Evolutionary conservation across 371 early-diverging fungal genomes (phyloP).

Genomic region (Mucor saturninus): DNA sequence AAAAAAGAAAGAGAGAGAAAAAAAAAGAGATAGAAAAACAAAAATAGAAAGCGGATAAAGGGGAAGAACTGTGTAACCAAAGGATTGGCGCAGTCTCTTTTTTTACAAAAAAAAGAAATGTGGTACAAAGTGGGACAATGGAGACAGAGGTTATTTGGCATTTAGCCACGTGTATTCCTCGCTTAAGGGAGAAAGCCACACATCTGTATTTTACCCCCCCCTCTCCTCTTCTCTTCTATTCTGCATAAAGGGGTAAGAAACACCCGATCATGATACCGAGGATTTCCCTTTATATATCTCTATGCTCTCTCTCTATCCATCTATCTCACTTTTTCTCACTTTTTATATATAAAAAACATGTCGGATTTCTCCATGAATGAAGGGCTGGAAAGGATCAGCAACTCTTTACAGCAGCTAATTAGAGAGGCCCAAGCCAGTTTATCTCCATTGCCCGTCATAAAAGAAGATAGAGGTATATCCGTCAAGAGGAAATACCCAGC

Average conservation of each 20-base stretch:
- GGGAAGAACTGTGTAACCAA: background rate
- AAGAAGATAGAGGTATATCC: background rate
- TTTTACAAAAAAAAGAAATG: too few relatives aligned
- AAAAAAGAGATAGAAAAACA: background rate
- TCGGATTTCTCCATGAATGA: constrained; percentile 9
- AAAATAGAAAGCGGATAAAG: background rate
- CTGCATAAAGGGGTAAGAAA: too few relatives aligned
- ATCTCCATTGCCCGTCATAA: background rate
- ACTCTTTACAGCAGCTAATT: constrained; percentile 17
- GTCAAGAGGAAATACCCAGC: background rate
- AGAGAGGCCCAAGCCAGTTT: constrained; percentile 26
- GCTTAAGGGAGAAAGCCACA: too few relatives aligned
- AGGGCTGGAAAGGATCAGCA: constrained; percentile 18
- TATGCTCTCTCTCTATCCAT: too few relatives aligned
- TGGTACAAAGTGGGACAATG: too few relatives aligned
- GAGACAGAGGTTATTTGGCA: too few relatives aligned
- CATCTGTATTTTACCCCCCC: too few relatives aligned
- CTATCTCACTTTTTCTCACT: too few relatives aligned
- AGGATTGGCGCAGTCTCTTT: background rate
- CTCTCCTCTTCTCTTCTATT: too few relatives aligned
- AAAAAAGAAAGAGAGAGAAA: background rate
- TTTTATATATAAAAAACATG: background rate
- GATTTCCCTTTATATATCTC: too few relatives aligned
- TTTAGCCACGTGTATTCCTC: too few relatives aligned
- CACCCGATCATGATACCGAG: too few relatives aligned